Conservation (phyloP, 371 early-diverging fungal species). For the Actinomortierella ambigua region DNA sequence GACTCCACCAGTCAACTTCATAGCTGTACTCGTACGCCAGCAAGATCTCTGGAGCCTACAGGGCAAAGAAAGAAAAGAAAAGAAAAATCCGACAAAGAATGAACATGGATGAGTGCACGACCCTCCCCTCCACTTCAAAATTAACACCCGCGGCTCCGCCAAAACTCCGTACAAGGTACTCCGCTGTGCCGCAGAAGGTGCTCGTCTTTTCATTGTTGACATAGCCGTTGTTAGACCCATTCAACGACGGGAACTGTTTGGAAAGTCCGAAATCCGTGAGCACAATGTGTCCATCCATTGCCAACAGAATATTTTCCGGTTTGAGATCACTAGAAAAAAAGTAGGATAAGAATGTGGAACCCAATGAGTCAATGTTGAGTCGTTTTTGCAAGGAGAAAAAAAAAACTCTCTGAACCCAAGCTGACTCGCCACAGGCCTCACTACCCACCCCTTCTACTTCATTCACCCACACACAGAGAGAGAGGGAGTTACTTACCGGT, state of each 20-base stretch:
- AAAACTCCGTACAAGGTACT: conserved; percentile 66
- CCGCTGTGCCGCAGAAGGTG: conserved; percentile 97
- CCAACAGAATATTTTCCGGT: conserved; percentile 85
- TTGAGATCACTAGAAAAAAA: conserved; percentile 67
- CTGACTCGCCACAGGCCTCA: too few relatives aligned
- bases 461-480: too few relatives aligned
- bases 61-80: background rate
- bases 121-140: too few relatives aligned
- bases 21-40: conserved; percentile 80
- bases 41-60: conserved; percentile 90
- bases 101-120: conserved; percentile 19
- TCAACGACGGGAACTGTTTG: conserved; percentile 55
- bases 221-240: conserved; percentile 21
- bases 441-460: too few relatives aligned
- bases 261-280: conserved; percentile 89
- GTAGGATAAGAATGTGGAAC: too few relatives aligned
- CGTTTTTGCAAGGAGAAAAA: background rate
- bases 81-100: background rate
- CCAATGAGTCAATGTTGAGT: background rate
- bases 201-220: conserved; percentile 60
- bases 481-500: conserved; percentile 67
- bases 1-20: conserved; percentile 96
- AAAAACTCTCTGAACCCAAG: background rate
- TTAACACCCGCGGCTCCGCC: too few relatives aligned
- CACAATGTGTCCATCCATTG: conserved; percentile 82